Base-by-base conservation (phyloP, 176 grass and related monocot genomes). In the Stipa capillata region DNA sequence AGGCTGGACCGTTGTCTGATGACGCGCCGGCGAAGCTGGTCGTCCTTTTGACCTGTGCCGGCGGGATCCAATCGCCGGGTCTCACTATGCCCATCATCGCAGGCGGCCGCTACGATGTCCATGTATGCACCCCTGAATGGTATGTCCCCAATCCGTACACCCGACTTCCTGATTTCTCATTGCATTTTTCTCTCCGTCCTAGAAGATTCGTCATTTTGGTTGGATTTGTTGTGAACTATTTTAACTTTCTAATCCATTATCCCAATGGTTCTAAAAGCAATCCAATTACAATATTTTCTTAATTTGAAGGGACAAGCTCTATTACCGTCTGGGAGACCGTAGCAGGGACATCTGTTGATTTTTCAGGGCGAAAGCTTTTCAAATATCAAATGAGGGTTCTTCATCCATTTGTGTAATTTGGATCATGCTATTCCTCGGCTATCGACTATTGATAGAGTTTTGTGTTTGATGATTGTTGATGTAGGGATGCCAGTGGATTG, bases 101-200 rank as follows among this genome's bases (percentile, higher is more conserved):
- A 48, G 56, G 74, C 77, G 83, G 81, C 69, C 77, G 85, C 28
- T 97, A 74, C 74, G 81, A 94, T 49, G 86, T 93, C 42, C 79
- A 91, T 47, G 90, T 97, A 15, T 89, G 83, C 81, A 80, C 90
- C 60, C 89, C 91, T 32, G 91, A 97, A 74, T 97, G 83, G 88
- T 91, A 79, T 42, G 84, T 49, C 36, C 66, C 39, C 48, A n/a
- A n/a, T 43, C 54, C 51, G 27, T 8, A 17, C 3, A 0, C 25
- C 47, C 39, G 17, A 17, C 43, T 42, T 42, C 4, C 62, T 61
- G 35, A 68, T 74, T 79, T 13, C 33, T 14, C 14, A 1, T 75
- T 43, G 6, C 89, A n/a, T n/a, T 89, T 41, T 11, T 47, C 37
- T 55, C n/a, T 13, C 28, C 65, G 60, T 32, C 59, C 25, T 21